Evolutionary conservation across 441 rosid species (phyloP).

Genomic region (Eruca vesicaria): DNA sequence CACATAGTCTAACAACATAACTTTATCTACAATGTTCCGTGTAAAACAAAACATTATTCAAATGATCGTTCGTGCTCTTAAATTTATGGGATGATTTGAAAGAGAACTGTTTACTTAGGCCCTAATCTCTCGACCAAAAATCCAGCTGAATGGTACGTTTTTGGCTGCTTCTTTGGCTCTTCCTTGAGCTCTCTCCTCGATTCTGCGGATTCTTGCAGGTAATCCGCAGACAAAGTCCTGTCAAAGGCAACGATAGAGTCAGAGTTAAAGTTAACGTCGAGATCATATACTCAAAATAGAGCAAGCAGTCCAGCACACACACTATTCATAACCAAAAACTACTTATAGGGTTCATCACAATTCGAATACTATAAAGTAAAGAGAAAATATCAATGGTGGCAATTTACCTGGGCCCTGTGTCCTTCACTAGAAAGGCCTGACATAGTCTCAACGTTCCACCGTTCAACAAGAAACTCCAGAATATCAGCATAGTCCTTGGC

Average conservation of each 20-base stretch:
- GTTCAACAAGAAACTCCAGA: constrained; percentile 31
- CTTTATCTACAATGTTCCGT: constrained; percentile 30
- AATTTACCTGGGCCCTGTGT: constrained; percentile 26
- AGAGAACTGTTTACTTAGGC: neutral
- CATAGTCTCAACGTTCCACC: constrained; percentile 30
- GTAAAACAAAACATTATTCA: constrained; percentile 24
- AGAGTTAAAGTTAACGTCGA: neutral
- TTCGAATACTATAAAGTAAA: neutral
- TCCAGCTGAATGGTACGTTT: constrained; percentile 35
- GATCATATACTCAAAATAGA: neutral
- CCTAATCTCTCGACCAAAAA: constrained; percentile 30
- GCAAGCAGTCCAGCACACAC: neutral
- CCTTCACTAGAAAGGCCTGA: constrained; percentile 37
- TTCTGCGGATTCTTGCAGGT: constrained; percentile 29
- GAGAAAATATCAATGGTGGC: neutral
- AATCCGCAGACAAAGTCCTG: constrained; percentile 31
- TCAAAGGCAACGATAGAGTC: neutral
- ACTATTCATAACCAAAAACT: neutral
- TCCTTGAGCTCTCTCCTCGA: constrained; percentile 37
- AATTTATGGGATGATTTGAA: neutral
- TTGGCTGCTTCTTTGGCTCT: constrained; percentile 25
- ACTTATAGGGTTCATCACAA: neutral
- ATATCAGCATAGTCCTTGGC: constrained; percentile 39
- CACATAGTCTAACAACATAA: constrained; percentile 23
- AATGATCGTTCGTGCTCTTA: constrained; percentile 22